Conservation (phyloP, 78 protist species). For the Chrysochromulina parva region DNA sequence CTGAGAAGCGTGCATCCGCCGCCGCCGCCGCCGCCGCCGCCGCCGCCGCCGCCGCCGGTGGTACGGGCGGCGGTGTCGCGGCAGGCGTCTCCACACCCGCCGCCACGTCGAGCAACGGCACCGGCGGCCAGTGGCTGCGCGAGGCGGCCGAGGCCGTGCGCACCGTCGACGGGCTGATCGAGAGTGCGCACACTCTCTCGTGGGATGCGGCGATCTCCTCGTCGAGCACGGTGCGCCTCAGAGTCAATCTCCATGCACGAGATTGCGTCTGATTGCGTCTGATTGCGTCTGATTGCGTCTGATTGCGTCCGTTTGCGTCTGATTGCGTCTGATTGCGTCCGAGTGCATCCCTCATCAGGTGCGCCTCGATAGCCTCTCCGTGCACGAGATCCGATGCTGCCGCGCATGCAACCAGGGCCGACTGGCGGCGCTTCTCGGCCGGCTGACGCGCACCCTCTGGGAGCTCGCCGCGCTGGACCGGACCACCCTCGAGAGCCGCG, state of each 20-base stretch:
- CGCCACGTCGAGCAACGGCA: too few relatives aligned
- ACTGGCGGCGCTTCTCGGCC: not conserved
- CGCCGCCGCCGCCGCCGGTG: too few relatives aligned
- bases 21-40: too few relatives aligned
- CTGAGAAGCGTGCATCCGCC: too few relatives aligned
- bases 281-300: too few relatives aligned
- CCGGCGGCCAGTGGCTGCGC: too few relatives aligned
- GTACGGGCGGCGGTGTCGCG: not conserved
- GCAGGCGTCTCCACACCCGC: too few relatives aligned
- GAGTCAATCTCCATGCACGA: too few relatives aligned
- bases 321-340: too few relatives aligned
- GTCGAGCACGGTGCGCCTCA: not conserved
- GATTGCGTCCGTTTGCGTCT: too few relatives aligned
- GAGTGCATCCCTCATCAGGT: too few relatives aligned
- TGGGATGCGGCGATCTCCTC: not conserved
- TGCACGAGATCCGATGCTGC: slow-evolving; percentile 16
- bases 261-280: too few relatives aligned
- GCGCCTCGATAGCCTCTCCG: not conserved
- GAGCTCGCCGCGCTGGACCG: not conserved
- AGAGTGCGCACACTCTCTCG: not conserved
- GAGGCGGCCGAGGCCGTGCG: not conserved
- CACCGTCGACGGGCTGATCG: not conserved
- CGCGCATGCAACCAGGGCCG: slow-evolving; percentile 15
- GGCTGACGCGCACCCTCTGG: not conserved
- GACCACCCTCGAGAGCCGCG: not conserved